Evolutionary conservation across 441 rosid species (phyloP).

Genomic region (Erysimum cheiri): DNA sequence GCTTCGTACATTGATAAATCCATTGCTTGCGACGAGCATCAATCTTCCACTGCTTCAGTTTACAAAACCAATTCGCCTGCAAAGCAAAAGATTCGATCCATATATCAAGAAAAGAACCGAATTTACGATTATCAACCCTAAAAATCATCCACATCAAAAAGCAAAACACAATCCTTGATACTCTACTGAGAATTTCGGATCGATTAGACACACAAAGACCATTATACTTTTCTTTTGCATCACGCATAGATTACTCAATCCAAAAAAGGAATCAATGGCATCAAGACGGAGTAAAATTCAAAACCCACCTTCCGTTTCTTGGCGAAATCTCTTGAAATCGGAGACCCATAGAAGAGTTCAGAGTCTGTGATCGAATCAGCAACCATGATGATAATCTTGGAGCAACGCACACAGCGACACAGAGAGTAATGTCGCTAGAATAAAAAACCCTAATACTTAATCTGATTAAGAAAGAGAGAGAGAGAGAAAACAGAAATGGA

Average conservation of each 20-base stretch:
- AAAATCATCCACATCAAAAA: neutral
- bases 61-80: conserved; percentile 76
- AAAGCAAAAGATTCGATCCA: conserved; percentile 29
- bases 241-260: neutral
- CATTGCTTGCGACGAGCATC: conserved; percentile 89
- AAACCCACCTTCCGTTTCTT: conserved; percentile 68
- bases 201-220: neutral
- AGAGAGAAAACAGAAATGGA: conserved; percentile 42
- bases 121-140: neutral
- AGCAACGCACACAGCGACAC: conserved; percentile 12
- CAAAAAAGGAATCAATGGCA: neutral
- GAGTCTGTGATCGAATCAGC: conserved; percentile 59
- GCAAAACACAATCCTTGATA: neutral
- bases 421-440: conserved; percentile 47
- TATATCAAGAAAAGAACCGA: neutral
- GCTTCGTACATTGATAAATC: conserved; percentile 69
- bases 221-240: conserved; percentile 12
- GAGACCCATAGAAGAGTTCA: conserved; percentile 45
- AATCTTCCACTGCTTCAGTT: conserved; percentile 85
- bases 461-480: conserved; percentile 38
- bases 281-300: neutral
- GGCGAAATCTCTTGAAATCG: conserved; percentile 54
- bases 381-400: conserved; percentile 54
- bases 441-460: conserved; percentile 23
- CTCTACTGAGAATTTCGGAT: conserved; percentile 1